A percentile compares a stretch with the other conserved stretches of the same genome.
phyloP scores from a whole-genome alignment of 495 filamentous ascomycete genomes.

The Penicillium malachiteum region DNA sequence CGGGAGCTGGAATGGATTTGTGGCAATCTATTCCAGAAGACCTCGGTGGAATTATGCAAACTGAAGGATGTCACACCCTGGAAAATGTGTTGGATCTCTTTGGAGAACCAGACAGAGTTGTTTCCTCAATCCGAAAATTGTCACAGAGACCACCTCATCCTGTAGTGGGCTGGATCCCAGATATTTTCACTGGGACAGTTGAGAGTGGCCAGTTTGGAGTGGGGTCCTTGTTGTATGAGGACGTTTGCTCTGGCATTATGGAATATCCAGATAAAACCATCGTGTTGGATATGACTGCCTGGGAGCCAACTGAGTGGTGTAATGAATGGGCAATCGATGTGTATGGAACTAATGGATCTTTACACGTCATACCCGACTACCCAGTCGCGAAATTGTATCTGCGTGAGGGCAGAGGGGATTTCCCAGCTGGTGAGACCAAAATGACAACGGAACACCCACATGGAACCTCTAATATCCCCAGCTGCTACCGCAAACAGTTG shows the following conservation, averaged over 20 bases:
- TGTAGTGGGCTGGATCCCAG: neutral
- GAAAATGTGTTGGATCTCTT: slow-evolving; percentile 2
- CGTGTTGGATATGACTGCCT: neutral
- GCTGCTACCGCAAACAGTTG: slow-evolving; percentile 14
- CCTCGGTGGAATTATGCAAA: slow-evolving; percentile 1
- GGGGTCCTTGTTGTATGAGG: neutral
- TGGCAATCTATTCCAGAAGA: neutral
- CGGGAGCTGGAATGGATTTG: neutral
- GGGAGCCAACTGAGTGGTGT: slow-evolving; percentile 18
- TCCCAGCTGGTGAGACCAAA: slow-evolving; percentile 15
- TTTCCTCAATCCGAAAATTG: slow-evolving; percentile 1
- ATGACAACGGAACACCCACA: slow-evolving; percentile 13
- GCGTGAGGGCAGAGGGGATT: slow-evolving; percentile 7
- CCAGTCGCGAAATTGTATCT: slow-evolving; percentile 12
- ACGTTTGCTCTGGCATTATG: neutral
- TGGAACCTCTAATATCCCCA: slow-evolving; percentile 14
- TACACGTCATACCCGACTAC: slow-evolving; percentile 15
- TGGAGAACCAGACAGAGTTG: neutral
- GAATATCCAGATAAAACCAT: neutral
- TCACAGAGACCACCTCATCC: neutral
- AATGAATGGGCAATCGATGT: slow-evolving; percentile 21
- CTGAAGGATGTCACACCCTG: neutral
- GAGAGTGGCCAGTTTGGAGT: neutral
- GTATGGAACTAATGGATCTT: slow-evolving; percentile 15
- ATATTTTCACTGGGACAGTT: neutral